Base-by-base conservation (phyloP, 2,329 filamentous ascomycete species). In the Aureobasidium musti region DNA sequence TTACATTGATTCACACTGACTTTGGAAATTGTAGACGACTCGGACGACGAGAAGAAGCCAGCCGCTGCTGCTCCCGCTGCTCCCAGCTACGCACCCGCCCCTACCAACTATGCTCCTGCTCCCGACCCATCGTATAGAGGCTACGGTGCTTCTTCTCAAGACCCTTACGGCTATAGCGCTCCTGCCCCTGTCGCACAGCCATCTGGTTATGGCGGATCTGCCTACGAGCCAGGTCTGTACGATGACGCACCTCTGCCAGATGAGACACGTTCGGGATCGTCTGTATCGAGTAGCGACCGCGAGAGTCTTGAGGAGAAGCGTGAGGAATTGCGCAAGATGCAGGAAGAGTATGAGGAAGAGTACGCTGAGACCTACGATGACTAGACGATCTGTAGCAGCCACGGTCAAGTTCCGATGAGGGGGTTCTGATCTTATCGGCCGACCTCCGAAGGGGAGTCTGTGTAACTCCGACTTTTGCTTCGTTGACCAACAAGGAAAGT, bases 301-400 rank as follows among this genome's bases (percentile, higher is more conserved):
- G 79, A 86, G 73, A 81, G 81, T 65, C 74, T 84, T 4, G 81
- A 84, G 68, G 84, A 66, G 47, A 66, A 47, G 47, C 64, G 64
- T 37, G 53, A 66, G 17, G 64, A 66, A 37, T 21, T 66, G 56
- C 53, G 86, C 71, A 83, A 87, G 72, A 82, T 82, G 5, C 79
- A 82, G 66, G 76, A 82, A 69, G 81, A 81, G 72, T 83, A 84
- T 65, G 75, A 82, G 56, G 82, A 86, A 72, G 79, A 79, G 57
- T 81, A 82, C 60, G 81, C 83, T 69, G 82, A 81, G 63, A 73
- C 72, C 2, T 81, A 81, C 52, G 71, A 70, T 67, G 68, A 69
- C 41, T 69, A 65, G 66, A 39, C n/a, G 52, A 39, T 39, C 41
- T 21, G 21, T 47, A 26, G 14, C 23, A 59, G 56, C 19, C 23